These are phyloP conservation scores for Jaenimonas drosophilae DNA, from an alignment of 208 protist genomes.

Conservation along the genomic window DNA sequence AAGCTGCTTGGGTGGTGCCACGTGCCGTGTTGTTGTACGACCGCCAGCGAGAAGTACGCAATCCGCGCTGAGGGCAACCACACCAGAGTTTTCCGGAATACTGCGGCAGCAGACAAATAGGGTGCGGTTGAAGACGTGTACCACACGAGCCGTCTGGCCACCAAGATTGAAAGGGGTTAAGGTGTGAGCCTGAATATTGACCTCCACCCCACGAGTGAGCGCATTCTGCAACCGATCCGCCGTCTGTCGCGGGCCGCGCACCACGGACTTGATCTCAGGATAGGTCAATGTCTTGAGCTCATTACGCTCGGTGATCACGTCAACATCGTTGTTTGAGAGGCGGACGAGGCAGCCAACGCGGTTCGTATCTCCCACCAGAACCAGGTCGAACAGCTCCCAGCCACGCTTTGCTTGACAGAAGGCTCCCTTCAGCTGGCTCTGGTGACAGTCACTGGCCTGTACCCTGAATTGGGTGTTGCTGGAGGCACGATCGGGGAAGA, in stretches of 20 bases:
- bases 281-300: conserved; percentile 59
- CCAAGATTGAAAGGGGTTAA: conserved; percentile 50
- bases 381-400: conserved; percentile 79
- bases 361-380: conserved; percentile 51
- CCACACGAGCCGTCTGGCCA: conserved; percentile 69
- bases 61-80: conserved; percentile 54
- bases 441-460: conserved; percentile 75
- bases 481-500: conserved; percentile 65
- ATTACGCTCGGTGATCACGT: conserved; percentile 76
- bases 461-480: conserved; percentile 57
- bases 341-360: conserved; percentile 68
- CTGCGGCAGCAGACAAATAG: conserved; percentile 70
- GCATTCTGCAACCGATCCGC: conserved; percentile 67
- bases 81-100: conserved; percentile 54
- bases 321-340: conserved; percentile 50
- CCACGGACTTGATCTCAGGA: conserved; percentile 55
- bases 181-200: conserved; percentile 46
- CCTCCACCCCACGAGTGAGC: conserved; percentile 61
- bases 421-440: conserved; percentile 65
- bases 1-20: conserved; percentile 32
- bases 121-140: conserved; percentile 77
- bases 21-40: conserved; percentile 45
- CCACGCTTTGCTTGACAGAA: conserved; percentile 53
- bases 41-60: conserved; percentile 64
- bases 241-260: conserved; percentile 38